Base-by-base conservation (phyloP, 805 yeast genomes). In the Teunomyces tritomae region DNA sequence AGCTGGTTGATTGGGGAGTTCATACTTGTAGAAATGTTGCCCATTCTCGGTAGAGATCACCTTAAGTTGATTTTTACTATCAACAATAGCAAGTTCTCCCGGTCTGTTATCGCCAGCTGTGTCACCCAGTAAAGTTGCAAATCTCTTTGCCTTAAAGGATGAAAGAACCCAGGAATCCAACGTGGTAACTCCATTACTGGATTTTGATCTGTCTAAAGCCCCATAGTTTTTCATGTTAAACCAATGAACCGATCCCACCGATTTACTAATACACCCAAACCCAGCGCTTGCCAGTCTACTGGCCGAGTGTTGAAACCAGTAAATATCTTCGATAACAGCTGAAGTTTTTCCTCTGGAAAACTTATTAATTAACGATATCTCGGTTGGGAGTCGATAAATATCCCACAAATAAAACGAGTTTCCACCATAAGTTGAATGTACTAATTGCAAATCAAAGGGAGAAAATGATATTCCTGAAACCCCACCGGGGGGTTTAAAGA, bases 321-420 rank as follows among this genome's bases (percentile, higher is more conserved):
- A 58, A 3, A 84, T 63, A 14, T 77, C 72, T 29, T 69, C 67
- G 17, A 84, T 73, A 1, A 70, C 59, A 0, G 87, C 80, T 5
- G 82, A 74, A 0, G 87, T 83, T 55, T 80, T 82, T 1, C 91
- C 90, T 20, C 89, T 69, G 9, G 63, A 64, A 53, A 81, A 83
- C 51, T 79, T 78, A 13, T 85, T 89, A 43, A 82, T 58, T 17
- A 84, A 62, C 0, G 78, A 67, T 2, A 84, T 71, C 50, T 80
- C 80, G 2, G 56, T 57, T 1, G 83, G 79, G 32, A 75, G 65
- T 47, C 73, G 71, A 39, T 83, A 70, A 46, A 77, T 70, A 56
- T 85, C 90, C 86, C 89, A 85, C 52, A 82, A 67, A 55, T 73
- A 82, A 4, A 85, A 66, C 43, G 71, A 76, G 58, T 85, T 89